Conservation (phyloP, 306 rosid species). For the Medicago ruthenica region DNA sequence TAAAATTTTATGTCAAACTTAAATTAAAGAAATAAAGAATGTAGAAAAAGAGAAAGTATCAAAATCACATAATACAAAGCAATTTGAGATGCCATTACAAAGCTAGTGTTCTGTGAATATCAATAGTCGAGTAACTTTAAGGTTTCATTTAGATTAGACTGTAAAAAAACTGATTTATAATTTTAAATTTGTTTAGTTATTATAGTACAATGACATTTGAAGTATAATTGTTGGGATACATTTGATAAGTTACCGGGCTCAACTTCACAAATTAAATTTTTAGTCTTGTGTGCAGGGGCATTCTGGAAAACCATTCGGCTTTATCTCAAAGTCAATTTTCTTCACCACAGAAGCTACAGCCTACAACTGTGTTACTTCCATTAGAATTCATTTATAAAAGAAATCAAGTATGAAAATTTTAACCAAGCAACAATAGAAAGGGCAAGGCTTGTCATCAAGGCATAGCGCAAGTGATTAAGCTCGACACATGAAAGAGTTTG, state of each 20-base stretch:
- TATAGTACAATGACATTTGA: constrained; percentile 12
- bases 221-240: background rate
- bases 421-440: constrained; percentile 1
- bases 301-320: constrained; percentile 3
- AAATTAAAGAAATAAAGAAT: background rate
- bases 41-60: background rate
- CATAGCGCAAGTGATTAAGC: no score
- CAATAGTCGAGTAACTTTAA: constrained; percentile 3
- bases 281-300: constrained; percentile 12
- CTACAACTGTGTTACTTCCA: background rate
- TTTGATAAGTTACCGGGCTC: background rate
- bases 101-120: constrained; percentile 11
- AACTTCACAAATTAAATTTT: constrained; percentile 1
- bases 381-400: background rate
- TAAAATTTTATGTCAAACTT: constrained; percentile 1
- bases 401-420: constrained; percentile 4
- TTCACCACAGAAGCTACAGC: background rate
- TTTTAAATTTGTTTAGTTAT: constrained; percentile 20
- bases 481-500: no score
- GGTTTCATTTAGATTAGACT: constrained; percentile 4
- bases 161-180: constrained; percentile 2
- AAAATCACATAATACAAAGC: constrained; percentile 26
- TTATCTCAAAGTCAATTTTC: constrained; percentile 19
- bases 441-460: no score
- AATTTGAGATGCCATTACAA: constrained; percentile 8